These are phyloP conservation scores for Xylariaceae sp. DNA, from an alignment of 2,329 filamentous ascomycete species.

Conservation along the genomic window DNA sequence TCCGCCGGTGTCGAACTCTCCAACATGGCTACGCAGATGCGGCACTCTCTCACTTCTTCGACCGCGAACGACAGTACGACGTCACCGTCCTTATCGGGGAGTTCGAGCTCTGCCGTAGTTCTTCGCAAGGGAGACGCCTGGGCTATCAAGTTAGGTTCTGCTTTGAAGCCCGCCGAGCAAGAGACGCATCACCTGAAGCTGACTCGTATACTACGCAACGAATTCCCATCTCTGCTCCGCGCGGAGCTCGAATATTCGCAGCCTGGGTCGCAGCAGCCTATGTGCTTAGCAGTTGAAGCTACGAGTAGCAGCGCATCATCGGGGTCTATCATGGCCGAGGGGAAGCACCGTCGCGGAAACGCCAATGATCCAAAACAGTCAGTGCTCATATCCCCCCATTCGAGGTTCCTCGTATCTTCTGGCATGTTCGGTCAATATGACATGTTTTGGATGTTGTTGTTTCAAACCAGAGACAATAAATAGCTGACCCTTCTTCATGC, in stretches of 20 bases:
- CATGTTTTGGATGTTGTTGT: too few relatives aligned
- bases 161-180: neutral
- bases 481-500: too few relatives aligned
- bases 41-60: neutral
- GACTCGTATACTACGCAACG: conserved; percentile 9
- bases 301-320: conserved; percentile 7
- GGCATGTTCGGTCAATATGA: neutral
- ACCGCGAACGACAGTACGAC: neutral
- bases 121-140: conserved; percentile 12
- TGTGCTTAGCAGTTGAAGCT: conserved; percentile 5
- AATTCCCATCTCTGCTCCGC: conserved; percentile 9
- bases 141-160: conserved; percentile 6
- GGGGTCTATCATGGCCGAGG: conserved; percentile 7
- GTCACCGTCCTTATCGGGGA: neutral
- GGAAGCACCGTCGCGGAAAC: conserved; percentile 10
- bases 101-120: conserved; percentile 2
- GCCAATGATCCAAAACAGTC: conserved; percentile 7
- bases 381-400: too few relatives aligned
- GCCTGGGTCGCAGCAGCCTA: conserved; percentile 1
- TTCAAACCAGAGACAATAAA: too few relatives aligned
- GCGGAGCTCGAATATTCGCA: conserved; percentile 10
- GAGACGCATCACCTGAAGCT: conserved; percentile 11
- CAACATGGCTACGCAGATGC: neutral
- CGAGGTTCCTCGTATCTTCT: neutral
- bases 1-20: conserved; percentile 4